These are phyloP conservation scores for Linnemannia exigua DNA, from an alignment of 192 early-diverging fungal species.

Conservation along the genomic window DNA sequence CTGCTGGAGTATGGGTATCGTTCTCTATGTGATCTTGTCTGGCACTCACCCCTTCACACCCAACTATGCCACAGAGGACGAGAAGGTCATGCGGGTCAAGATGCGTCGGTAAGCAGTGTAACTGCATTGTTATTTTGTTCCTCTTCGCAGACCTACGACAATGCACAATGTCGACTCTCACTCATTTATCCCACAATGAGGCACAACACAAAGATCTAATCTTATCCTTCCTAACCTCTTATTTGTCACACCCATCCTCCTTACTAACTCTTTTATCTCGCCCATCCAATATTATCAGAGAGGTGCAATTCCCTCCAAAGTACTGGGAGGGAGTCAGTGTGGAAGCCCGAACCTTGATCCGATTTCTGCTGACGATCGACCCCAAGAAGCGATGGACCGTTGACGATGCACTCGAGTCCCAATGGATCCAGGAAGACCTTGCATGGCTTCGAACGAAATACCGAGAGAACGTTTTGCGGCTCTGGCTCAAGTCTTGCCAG, in stretches of 20 bases:
- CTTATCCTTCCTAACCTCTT: neutral
- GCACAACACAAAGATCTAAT: neutral
- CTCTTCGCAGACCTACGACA: neutral
- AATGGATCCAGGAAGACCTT: slow-evolving; percentile 66
- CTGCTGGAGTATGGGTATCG: slow-evolving; percentile 84
- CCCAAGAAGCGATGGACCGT: slow-evolving; percentile 66
- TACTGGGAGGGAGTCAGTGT: slow-evolving; percentile 62
- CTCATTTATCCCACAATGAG: neutral
- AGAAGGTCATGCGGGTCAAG: slow-evolving; percentile 26
- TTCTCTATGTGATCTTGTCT: slow-evolving; percentile 83
- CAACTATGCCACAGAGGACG: slow-evolving; percentile 25
- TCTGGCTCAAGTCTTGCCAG: slow-evolving; percentile 14
- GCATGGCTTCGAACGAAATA: slow-evolving; percentile 60
- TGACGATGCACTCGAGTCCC: slow-evolving; percentile 64
- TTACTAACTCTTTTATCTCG: neutral
- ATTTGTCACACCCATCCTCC: neutral
- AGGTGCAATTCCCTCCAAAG: slow-evolving; percentile 59
- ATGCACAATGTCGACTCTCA: neutral
- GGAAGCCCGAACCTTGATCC: slow-evolving; percentile 63
- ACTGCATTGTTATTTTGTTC: slow-evolving; percentile 32
- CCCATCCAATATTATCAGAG: slow-evolving; percentile 54
- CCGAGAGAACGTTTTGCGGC: slow-evolving; percentile 24
- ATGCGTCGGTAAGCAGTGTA: slow-evolving; percentile 2
- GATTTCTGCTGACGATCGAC: slow-evolving; percentile 54
- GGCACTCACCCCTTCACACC: slow-evolving; percentile 50